Conservation (phyloP, 345 rosid species). For the Brassica carinata region DNA sequence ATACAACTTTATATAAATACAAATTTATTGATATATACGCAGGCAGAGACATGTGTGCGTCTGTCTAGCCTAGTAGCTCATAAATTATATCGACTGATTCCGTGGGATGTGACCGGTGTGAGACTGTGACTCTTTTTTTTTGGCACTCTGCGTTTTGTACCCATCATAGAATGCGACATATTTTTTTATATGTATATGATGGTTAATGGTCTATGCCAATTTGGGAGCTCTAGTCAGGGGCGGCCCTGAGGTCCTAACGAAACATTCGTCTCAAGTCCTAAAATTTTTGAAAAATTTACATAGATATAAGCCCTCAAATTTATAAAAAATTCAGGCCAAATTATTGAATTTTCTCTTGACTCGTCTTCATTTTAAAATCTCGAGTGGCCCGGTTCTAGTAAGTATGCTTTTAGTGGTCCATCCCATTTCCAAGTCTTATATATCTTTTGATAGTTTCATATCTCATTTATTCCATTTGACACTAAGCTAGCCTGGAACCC, state of each 20-base stretch:
- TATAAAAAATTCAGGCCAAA: too few relatives aligned
- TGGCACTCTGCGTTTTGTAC: conserved; percentile 34
- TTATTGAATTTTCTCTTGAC: too few relatives aligned
- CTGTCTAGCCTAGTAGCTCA: conserved; percentile 22
- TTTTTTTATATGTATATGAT: conserved; percentile 19
- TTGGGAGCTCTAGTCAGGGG: conserved; percentile 25
- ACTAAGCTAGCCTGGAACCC: neutral
- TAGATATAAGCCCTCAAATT: too few relatives aligned
- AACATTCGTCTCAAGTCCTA: too few relatives aligned
- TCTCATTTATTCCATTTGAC: conserved; percentile 19
- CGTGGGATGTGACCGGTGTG: conserved; percentile 35
- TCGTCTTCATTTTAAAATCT: too few relatives aligned
- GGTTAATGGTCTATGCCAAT: conserved; percentile 37
- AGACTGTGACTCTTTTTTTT: conserved; percentile 34
- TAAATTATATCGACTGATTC: conserved; percentile 36
- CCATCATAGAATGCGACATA: conserved; percentile 37
- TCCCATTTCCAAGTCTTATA: conserved; percentile 21
- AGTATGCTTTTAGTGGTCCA: conserved; percentile 41
- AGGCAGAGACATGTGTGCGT: conserved; percentile 43
- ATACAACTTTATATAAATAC: conserved; percentile 7
- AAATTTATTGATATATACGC: conserved; percentile 15
- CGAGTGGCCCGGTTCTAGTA: neutral
- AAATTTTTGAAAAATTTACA: too few relatives aligned
- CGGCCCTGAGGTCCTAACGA: too few relatives aligned
- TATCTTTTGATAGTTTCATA: conserved; percentile 18